Percentiles rank a stretch among this genome's conserved stretches.
Evolutionary conservation across 495 filamentous ascomycete genomes (phyloP).

Genomic region (Penicillium odoratum): DNA sequence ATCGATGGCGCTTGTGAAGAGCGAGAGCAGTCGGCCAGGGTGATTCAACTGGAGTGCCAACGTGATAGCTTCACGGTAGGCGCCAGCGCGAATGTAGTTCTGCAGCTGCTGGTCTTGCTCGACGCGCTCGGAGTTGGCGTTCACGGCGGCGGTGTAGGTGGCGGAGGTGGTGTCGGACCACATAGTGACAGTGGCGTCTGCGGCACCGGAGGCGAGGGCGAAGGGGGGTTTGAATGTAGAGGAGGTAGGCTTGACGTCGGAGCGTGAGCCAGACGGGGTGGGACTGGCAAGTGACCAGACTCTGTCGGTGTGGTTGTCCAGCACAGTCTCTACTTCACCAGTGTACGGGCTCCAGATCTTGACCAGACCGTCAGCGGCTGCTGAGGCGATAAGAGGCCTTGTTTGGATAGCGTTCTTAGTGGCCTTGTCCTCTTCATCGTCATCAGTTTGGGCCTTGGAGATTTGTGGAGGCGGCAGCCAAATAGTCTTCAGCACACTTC

Average conservation of each 20-base stretch:
- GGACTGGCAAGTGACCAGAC: slow-evolving; percentile 85
- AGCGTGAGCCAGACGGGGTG: slow-evolving; percentile 47
- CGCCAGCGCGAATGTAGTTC: slow-evolving; percentile 82
- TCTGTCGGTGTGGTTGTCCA: slow-evolving; percentile 95
- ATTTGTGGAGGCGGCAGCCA: slow-evolving; percentile 72
- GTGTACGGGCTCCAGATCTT: slow-evolving; percentile 86
- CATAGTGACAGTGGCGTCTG: slow-evolving; percentile 87
- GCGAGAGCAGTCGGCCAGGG: slow-evolving; percentile 75
- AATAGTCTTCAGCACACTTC: slow-evolving; percentile 88
- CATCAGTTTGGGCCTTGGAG: slow-evolving; percentile 30
- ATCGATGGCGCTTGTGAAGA: slow-evolving; percentile 79
- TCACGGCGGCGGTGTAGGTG: slow-evolving; percentile 67
- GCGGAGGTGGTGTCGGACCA: slow-evolving; percentile 90
- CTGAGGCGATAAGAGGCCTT: slow-evolving; percentile 69
- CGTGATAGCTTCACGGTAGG: slow-evolving; percentile 89
- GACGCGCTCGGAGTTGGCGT: slow-evolving; percentile 72
- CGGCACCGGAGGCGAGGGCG: slow-evolving; percentile 82
- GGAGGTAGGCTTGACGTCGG: slow-evolving; percentile 33
- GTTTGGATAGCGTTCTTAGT: slow-evolving; percentile 31
- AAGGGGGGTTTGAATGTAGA: slow-evolving; percentile 44
- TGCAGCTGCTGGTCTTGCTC: slow-evolving; percentile 91
- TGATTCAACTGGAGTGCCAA: slow-evolving; percentile 92
- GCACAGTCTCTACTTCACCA: slow-evolving; percentile 81
- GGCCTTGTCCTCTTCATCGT: slow-evolving; percentile 36
- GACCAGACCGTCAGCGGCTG: slow-evolving; percentile 93